phyloP scores from a whole-genome alignment of 2,329 filamentous ascomycete genomes.

The Madurella mycetomatis region DNA sequence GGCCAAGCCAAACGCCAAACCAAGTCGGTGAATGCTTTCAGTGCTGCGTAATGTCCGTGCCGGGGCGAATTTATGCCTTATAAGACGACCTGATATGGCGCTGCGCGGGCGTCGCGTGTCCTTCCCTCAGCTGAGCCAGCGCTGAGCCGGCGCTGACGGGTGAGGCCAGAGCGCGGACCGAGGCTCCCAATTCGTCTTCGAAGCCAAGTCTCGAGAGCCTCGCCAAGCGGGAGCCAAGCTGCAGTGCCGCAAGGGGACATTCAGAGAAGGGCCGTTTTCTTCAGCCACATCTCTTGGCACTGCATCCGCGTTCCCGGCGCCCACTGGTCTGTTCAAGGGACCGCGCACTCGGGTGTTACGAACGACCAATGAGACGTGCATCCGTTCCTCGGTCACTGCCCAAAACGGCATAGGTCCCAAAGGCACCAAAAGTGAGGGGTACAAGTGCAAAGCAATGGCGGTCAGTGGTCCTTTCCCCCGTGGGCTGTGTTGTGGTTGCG shows the following conservation, averaged over 20 bases:
- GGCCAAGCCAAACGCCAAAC: too few relatives aligned
- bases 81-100: too few relatives aligned
- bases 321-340: background rate
- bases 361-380: constrained; percentile 13
- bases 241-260: constrained; percentile 11
- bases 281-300: constrained; percentile 23
- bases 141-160: background rate
- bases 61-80: too few relatives aligned
- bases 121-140: background rate
- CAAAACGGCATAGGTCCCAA: constrained; percentile 10
- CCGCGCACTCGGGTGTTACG: background rate
- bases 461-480: background rate
- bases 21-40: background rate
- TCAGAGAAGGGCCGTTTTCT: constrained; percentile 23
- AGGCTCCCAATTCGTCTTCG: constrained; percentile 1
- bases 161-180: constrained; percentile 4
- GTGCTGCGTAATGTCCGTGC: background rate
- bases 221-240: constrained; percentile 7
- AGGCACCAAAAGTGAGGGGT: background rate
- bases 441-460: constrained; percentile 1
- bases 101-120: background rate
- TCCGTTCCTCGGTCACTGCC: constrained; percentile 6
- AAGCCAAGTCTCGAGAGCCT: constrained; percentile 1
- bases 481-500: too few relatives aligned
- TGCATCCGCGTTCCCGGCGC: constrained; percentile 3